Conservation (phyloP, 257 asterid species). For the Lycium barbarum region DNA sequence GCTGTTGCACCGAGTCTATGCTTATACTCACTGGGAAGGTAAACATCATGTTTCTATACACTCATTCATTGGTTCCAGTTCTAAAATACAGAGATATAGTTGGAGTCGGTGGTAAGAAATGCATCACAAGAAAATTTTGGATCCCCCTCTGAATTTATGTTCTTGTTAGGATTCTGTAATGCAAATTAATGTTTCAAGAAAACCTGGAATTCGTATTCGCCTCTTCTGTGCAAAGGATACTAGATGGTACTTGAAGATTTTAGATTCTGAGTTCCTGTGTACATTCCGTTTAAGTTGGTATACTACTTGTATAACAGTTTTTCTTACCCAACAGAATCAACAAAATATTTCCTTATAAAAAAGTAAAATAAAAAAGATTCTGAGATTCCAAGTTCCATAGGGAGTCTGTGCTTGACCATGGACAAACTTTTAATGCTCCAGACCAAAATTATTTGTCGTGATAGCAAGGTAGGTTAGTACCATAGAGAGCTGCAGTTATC, state of each 20-base stretch:
- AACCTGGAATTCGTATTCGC: too few relatives aligned
- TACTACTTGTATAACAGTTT: too few relatives aligned
- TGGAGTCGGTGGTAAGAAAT: background rate
- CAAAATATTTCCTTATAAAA: background rate
- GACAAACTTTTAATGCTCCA: background rate
- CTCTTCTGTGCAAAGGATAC: too few relatives aligned
- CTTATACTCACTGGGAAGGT: constrained; percentile 52
- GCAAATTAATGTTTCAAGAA: background rate
- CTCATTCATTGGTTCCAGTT: background rate
- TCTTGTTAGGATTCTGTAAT: background rate
- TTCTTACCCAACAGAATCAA: background rate
- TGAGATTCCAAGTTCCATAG: background rate
- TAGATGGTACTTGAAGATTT: background rate
- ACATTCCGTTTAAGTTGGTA: background rate
- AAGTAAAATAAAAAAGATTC: too few relatives aligned
- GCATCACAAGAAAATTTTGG: background rate
- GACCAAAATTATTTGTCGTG: background rate
- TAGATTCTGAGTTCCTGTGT: background rate
- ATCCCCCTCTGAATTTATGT: background rate
- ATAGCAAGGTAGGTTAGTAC: background rate
- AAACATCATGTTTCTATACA: background rate
- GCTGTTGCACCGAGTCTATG: constrained; percentile 35
- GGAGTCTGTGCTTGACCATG: background rate
- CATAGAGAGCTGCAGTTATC: background rate
- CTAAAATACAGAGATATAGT: background rate